Percentiles rank a stretch among this genome's conserved stretches.
These are phyloP conservation scores for Candida insectalens DNA, from an alignment of 805 yeast species.

Conservation along the genomic window DNA sequence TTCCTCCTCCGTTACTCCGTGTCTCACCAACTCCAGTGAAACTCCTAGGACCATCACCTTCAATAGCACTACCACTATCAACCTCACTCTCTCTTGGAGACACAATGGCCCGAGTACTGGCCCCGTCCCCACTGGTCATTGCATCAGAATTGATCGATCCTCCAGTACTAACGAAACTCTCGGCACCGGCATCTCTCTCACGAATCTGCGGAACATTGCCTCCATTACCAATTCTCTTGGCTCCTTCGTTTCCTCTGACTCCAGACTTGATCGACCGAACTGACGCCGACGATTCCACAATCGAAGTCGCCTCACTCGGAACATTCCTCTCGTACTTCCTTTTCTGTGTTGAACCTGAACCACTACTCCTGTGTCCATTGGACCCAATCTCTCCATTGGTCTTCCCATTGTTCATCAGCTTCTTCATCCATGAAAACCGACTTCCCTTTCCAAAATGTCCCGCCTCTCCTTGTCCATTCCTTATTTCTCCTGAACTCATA, in stretches of 20 bases:
- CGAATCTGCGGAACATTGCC: not conserved
- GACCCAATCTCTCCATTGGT: not conserved
- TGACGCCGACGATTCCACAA: constrained; percentile 1
- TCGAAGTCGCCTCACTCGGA: constrained; percentile 1
- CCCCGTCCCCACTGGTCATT: not conserved
- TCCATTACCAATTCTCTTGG: constrained; percentile 1
- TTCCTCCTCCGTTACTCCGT: not conserved
- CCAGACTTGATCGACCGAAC: constrained; percentile 4
- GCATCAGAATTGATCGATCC: constrained; percentile 29
- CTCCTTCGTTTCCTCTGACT: constrained; percentile 3
- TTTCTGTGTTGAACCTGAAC: too few relatives aligned
- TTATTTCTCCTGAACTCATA: too few relatives aligned
- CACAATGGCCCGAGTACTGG: not conserved
- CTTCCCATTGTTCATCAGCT: constrained; percentile 22
- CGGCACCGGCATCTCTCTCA: constrained; percentile 6
- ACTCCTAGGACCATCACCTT: not conserved
- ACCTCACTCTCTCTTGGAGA: not conserved
- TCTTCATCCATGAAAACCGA: constrained; percentile 26
- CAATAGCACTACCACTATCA: not conserved
- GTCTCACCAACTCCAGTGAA: not conserved
- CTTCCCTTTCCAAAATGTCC: constrained; percentile 3
- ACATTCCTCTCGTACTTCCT: too few relatives aligned
- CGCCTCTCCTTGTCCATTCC: not conserved
- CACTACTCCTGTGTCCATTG: too few relatives aligned
- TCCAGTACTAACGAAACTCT: constrained; percentile 10